Base-by-base conservation (phyloP, 192 early-diverging fungal genomes). In the Linnemannia exigua region DNA sequence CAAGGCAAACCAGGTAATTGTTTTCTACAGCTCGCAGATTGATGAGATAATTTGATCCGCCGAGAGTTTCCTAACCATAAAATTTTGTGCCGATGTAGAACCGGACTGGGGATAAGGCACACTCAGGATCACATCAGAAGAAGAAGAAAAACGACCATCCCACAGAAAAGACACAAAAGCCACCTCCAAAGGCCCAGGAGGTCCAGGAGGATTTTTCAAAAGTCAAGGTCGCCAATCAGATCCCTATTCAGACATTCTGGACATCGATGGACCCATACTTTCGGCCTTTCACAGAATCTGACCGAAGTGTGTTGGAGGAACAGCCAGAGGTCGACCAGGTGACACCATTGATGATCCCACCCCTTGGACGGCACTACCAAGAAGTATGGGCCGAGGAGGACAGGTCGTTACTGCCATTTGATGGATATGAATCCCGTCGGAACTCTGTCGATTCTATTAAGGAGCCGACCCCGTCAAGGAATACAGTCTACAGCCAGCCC, bases 211-310 rank as follows among this genome's bases (percentile, higher is more conserved):
- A 93, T 69, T 93, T 93, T 88, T 92, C 93, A 38, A 90, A 91
- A 25, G 92, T 92, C 69, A 92, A 93, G 73, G 89, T 93, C 37
- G 84, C 84, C 5, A 86, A 92, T 90, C 87, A 98, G 92, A 94
- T 97, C 28, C 95, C 96, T n/a, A 95, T 97, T 66, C 91, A 92
- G 20, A 92, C 92, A 8, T 99, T 96, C 79, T 97, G 94, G 94
- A 75, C 90, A 11, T 95, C 94, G 11, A 88, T 94, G 61, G 98
- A 98, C 28, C 96, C 97, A 76, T 98, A 94, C 76, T 97, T 96
- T 77, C 88, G 96, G 25, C 89, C 88, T 41, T 90, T 98, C 63
- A 92, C 89, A 25, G 96, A 98, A 69, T 94, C 95, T 22, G 98
- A 99, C 83, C 70, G 97, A 33, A 80, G 84, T 17, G 92, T 93